phyloP scores from a whole-genome alignment of 371 early-diverging fungal species.

The Mucor piriformis region DNA sequence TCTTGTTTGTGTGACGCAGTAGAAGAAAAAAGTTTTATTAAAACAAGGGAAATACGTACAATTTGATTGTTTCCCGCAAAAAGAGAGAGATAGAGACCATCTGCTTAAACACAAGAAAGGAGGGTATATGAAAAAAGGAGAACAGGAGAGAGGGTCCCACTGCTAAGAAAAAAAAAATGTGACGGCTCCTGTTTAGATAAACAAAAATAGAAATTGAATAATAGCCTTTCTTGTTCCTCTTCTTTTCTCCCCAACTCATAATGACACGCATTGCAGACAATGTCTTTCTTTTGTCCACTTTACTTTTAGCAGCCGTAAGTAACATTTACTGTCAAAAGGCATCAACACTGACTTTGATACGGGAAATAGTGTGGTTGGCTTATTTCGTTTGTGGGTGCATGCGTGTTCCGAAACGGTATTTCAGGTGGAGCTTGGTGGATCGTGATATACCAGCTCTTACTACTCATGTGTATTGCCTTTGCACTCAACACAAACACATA shows the following conservation, averaged over 20 bases:
- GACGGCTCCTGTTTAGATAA: neutral
- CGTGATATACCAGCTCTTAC: slow-evolving; percentile 41
- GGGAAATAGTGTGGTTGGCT: slow-evolving; percentile 29
- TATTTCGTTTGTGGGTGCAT: slow-evolving; percentile 44
- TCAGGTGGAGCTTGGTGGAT: slow-evolving; percentile 48
- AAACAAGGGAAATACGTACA: no score
- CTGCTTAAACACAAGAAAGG: neutral
- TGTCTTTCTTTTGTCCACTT: slow-evolving; percentile 34
- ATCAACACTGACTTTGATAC: neutral
- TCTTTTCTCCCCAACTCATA: slow-evolving; percentile 1
- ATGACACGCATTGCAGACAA: slow-evolving; percentile 37
- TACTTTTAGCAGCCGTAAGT: slow-evolving; percentile 30
- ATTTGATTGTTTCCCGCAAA: no score
- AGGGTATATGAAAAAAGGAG: neutral
- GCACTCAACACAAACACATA: slow-evolving; percentile 32
- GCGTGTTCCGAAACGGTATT: slow-evolving; percentile 26
- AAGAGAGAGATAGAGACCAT: no score
- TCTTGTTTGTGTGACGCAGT: no score
- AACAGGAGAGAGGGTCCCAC: no score
- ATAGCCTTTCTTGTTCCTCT: neutral
- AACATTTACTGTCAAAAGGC: neutral
- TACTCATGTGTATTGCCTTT: slow-evolving; percentile 27
- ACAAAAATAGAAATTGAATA: neutral
- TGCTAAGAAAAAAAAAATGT: no score
- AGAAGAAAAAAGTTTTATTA: no score